Evolutionary conservation across 1,139 yeast genomes (phyloP).

Genomic region (Pichia sp.): DNA sequence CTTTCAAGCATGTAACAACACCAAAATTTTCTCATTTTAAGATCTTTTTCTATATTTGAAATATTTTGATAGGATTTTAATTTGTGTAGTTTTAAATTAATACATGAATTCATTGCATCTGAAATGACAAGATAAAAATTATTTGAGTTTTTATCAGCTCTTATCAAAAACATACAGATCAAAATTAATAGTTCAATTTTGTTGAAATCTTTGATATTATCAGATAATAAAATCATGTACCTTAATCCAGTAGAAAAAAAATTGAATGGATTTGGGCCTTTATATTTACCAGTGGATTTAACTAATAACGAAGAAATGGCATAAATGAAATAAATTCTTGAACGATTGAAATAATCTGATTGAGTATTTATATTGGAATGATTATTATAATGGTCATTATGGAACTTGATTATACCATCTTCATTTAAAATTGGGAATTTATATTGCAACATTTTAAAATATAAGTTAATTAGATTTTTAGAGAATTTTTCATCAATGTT

Average conservation of each 20-base stretch:
- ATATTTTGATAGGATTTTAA: slow-evolving; percentile 31
- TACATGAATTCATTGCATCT: slow-evolving; percentile 42
- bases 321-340: slow-evolving; percentile 45
- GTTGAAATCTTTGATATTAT: slow-evolving; percentile 34
- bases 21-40: slow-evolving; percentile 50
- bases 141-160: slow-evolving; percentile 52
- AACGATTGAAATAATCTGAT: slow-evolving; percentile 40
- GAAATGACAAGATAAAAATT: slow-evolving; percentile 44
- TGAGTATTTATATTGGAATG: slow-evolving; percentile 10
- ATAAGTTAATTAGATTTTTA: slow-evolving; percentile 40
- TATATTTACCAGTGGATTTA: slow-evolving; percentile 44
- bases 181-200: slow-evolving; percentile 44
- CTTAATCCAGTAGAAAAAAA: slow-evolving; percentile 50
- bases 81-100: slow-evolving; percentile 34
- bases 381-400: slow-evolving; percentile 35
- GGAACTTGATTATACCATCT: slow-evolving; percentile 40
- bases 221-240: slow-evolving; percentile 40
- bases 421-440: slow-evolving; percentile 46
- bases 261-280: slow-evolving; percentile 43
- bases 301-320: slow-evolving; percentile 43
- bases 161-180: slow-evolving; percentile 44
- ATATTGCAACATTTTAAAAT: slow-evolving; percentile 44
- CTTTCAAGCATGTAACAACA: slow-evolving; percentile 50
- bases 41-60: slow-evolving; percentile 27
- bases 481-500: slow-evolving; percentile 41